Base-by-base conservation (phyloP, 2,329 filamentous ascomycete species). In the Cylindrodendrum hubeiense region DNA sequence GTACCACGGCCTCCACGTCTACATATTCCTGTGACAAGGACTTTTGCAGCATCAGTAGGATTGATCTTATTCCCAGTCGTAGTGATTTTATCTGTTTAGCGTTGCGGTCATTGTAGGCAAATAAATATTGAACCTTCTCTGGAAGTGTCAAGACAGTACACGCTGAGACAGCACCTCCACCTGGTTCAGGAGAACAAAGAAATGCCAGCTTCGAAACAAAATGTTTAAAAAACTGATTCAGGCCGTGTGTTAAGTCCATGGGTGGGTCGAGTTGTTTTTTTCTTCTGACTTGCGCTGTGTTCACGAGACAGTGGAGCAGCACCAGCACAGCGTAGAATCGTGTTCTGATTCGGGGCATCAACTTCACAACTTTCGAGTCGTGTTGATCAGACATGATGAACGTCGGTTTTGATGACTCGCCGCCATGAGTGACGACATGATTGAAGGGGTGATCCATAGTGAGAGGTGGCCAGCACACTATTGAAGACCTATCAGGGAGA, bases 191-290 rank as follows among this genome's bases (percentile, higher is more conserved):
- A 21, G 37, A 63, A 28, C 60, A 63, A 17, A 63, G 46, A 15
- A 57, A 57, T 7, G 60, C 60, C 17, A 63, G 60, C 15, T 52
- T 56, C 6, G 60, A 57, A 8, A 57, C 60, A 30, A 63, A 63
- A 3, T 15, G 37, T 10, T 49, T 37, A n/a, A 57, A 63, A 30
- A 57, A 41, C 21, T 3, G 37, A 22, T 52, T 46, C 4, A 41
- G 60, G 15, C 30, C 46, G 5, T 17, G 37, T 13, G 52, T 52
- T 5, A 50, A 33, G 24, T 57, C 44, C 15, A 52, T 19, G 5
- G n/a, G 2, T 2, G 53, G 46, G 17, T 21, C 21, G n/a, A n/a
- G n/a, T 30, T 51, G 19, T 15, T 15, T 53, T 9, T 43, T 44
- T 37, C 50, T 61, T n/a, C 58, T 19, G 22, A 33, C n/a, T 26